Evolutionary conservation across 2,329 filamentous ascomycete species (phyloP).

Genomic region (Paraphaeosphaeria minitans): DNA sequence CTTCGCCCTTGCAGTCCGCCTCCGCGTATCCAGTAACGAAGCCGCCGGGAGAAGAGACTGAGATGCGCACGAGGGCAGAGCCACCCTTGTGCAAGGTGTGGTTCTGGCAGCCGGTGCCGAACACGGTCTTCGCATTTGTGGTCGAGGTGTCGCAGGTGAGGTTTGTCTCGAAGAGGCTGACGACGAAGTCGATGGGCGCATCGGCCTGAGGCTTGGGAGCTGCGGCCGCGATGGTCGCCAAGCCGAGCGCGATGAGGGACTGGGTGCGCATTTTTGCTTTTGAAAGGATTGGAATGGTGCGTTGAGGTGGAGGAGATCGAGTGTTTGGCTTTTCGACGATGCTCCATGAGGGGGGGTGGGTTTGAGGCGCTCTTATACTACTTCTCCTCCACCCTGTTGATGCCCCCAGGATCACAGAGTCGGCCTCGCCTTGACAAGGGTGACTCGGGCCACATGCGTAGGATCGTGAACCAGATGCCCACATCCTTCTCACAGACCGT

Average conservation of each 20-base stretch:
- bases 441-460: not conserved
- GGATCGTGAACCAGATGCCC: not conserved
- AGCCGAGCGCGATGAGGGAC: constrained; percentile 5
- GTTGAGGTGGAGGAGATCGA: not conserved
- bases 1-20: not conserved
- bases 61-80: constrained; percentile 7
- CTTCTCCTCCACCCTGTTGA: not conserved
- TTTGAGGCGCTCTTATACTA: constrained; percentile 1
- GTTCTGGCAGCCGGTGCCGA: constrained; percentile 1
- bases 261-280: constrained; percentile 4
- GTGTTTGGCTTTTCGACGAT: not conserved
- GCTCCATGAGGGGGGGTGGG: not conserved
- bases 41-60: not conserved
- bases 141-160: constrained; percentile 1
- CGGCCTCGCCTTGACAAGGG: not conserved
- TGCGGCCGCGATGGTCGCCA: constrained; percentile 3
- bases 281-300: not conserved
- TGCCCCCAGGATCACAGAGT: not conserved
- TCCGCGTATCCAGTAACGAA: constrained; percentile 4
- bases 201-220: not conserved
- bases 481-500: not conserved
- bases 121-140: not conserved
- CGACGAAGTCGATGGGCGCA: constrained; percentile 3
- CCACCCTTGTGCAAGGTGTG: not conserved
- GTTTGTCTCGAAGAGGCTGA: constrained; percentile 6